Percentiles rank a stretch among this genome's conserved stretches.
These are phyloP conservation scores for Aphanomyces stellatus DNA, from an alignment of 352 stramenopile genomes.

Conservation along the genomic window DNA sequence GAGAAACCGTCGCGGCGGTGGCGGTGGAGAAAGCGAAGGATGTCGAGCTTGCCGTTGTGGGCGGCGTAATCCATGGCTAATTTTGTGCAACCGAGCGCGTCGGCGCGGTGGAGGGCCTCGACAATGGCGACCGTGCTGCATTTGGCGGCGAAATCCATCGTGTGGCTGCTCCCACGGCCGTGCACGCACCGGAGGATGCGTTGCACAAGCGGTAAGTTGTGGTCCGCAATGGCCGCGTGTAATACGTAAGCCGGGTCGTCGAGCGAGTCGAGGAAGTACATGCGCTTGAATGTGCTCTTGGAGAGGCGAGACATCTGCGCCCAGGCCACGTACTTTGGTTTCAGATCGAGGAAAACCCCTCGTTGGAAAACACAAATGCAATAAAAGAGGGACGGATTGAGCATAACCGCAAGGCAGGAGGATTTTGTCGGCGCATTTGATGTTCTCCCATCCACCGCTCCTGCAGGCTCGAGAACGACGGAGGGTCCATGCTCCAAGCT, in stretches of 20 bases:
- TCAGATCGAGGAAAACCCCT: background rate
- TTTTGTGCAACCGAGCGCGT: slow-evolving; percentile 27
- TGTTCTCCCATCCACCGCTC: too few species aligned
- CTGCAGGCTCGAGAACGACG: too few species aligned
- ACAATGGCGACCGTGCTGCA: background rate
- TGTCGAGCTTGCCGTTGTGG: slow-evolving; percentile 29
- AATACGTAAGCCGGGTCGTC: background rate
- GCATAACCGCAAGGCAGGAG: background rate
- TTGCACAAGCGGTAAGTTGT: background rate
- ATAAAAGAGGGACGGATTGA: background rate
- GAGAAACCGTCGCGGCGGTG: slow-evolving; percentile 34
- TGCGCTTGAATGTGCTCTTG: background rate
- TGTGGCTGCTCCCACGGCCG: background rate
- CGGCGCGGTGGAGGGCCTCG: background rate
- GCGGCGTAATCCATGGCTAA: slow-evolving; percentile 38
- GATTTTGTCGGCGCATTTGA: too few species aligned
- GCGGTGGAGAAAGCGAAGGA: slow-evolving; percentile 38
- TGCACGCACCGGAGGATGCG: background rate
- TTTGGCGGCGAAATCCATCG: background rate
- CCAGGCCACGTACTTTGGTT: background rate
- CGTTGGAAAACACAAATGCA: background rate
- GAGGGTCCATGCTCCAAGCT: too few species aligned
- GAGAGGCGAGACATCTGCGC: background rate
- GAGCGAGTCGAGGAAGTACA: background rate
- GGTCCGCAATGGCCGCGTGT: background rate